A percentile compares a stretch with the other conserved stretches of the same genome.
These are phyloP conservation scores for Tolypocladium guangdongense DNA, from an alignment of 2,329 filamentous ascomycete species.

Conservation along the genomic window DNA sequence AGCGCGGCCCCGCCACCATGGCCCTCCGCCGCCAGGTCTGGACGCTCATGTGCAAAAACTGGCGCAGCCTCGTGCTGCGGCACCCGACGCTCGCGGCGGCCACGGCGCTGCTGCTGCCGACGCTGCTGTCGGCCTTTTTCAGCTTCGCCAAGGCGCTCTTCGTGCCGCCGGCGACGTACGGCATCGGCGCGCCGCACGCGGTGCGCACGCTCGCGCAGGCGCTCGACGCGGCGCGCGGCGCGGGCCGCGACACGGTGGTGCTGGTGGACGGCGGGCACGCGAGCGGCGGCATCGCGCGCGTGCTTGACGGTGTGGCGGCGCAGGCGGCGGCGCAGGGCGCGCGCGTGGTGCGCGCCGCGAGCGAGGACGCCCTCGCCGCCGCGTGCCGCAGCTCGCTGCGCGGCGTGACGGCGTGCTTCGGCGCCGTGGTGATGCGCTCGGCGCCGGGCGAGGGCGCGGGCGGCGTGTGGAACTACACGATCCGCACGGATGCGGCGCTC, in stretches of 20 bases:
- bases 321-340: conserved; percentile 41
- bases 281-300: conserved; percentile 59
- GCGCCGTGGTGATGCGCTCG: conserved; percentile 62
- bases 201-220: conserved; percentile 56
- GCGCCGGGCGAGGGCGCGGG: conserved; percentile 60
- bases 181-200: conserved; percentile 52
- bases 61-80: conserved; percentile 45
- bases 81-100: conserved; percentile 40
- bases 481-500: conserved; percentile 64
- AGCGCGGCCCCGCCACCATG: conserved; percentile 23
- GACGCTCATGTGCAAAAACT: conserved; percentile 52
- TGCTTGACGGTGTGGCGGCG: conserved; percentile 54
- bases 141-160: conserved; percentile 75
- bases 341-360: conserved; percentile 40
- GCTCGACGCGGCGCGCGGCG: conserved; percentile 41
- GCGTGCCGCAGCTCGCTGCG: conserved; percentile 53
- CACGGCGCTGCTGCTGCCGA: conserved; percentile 48
- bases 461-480: conserved; percentile 74
- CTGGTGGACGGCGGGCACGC: conserved; percentile 67
- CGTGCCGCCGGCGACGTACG: conserved; percentile 63
- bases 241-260: conserved; percentile 56
- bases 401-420: conserved; percentile 62
- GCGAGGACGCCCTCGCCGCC: conserved; percentile 46
- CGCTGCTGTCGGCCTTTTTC: conserved; percentile 48
- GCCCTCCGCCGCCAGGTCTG: conserved; percentile 44